These are phyloP conservation scores for Dalbergia cochinchinensis DNA, from an alignment of 306 rosid genomes.

Conservation along the genomic window DNA sequence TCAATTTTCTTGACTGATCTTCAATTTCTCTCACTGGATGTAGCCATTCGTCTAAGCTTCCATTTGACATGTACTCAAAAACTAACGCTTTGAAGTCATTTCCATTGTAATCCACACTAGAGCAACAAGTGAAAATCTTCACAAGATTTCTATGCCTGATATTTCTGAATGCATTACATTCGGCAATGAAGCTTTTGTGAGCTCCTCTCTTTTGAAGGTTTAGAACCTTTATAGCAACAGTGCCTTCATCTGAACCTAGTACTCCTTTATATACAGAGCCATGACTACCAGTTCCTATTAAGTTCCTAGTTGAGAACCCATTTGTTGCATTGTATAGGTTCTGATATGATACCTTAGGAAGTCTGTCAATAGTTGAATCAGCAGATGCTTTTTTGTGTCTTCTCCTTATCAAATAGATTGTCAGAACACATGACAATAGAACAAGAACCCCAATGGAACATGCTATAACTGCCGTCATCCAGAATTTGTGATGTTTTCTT, in stretches of 20 bases:
- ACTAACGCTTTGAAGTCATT: conserved; percentile 39
- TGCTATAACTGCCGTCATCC: neutral
- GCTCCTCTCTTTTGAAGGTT: conserved; percentile 42
- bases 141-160: conserved; percentile 36
- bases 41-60: no score
- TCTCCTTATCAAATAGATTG: neutral
- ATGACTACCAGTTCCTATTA: conserved; percentile 47
- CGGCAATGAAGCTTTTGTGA: conserved; percentile 37
- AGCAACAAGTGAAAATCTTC: conserved; percentile 40
- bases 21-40: no score
- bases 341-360: conserved; percentile 39
- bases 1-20: no score
- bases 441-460: neutral
- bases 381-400: neutral
- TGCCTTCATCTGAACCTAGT: neutral
- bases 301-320: conserved; percentile 36
- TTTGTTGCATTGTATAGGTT: conserved; percentile 40
- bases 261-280: conserved; percentile 49
- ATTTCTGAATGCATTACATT: conserved; percentile 38
- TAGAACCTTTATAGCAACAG: conserved; percentile 44
- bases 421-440: neutral
- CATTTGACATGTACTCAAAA: conserved; percentile 38
- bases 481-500: neutral
- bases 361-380: neutral
- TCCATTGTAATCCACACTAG: conserved; percentile 35